Conservation (phyloP, 768 basidiomycete species). For the Trametes sanguinea region DNA sequence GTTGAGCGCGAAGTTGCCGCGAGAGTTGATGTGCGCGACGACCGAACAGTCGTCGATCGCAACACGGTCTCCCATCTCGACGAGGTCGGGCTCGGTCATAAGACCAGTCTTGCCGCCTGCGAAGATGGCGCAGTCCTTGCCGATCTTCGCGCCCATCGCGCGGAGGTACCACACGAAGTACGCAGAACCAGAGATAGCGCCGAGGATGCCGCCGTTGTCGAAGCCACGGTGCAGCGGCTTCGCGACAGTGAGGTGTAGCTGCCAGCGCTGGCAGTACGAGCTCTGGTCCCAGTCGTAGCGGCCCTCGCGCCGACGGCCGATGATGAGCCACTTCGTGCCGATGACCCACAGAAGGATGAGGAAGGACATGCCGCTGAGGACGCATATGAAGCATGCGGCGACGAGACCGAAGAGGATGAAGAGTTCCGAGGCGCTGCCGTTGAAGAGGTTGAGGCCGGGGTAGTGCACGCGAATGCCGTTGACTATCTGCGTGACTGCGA, state of each 20-base stretch:
- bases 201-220: slow-evolving; percentile 45
- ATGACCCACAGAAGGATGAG: slow-evolving; percentile 45
- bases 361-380: slow-evolving; percentile 42
- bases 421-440: slow-evolving; percentile 41
- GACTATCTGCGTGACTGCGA: slow-evolving; percentile 42
- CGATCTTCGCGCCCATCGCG: slow-evolving; percentile 47
- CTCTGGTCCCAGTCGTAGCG: slow-evolving; percentile 49
- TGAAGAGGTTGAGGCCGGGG: slow-evolving; percentile 37
- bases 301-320: slow-evolving; percentile 43
- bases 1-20: slow-evolving; percentile 48
- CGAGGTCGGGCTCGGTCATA: slow-evolving; percentile 52
- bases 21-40: slow-evolving; percentile 50
- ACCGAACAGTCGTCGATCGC: slow-evolving; percentile 48
- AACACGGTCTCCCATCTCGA: slow-evolving; percentile 49
- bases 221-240: slow-evolving; percentile 43
- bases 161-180: slow-evolving; percentile 50
- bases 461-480: slow-evolving; percentile 37
- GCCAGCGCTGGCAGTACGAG: slow-evolving; percentile 52
- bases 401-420: slow-evolving; percentile 44
- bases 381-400: slow-evolving; percentile 40
- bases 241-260: slow-evolving; percentile 45
- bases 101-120: slow-evolving; percentile 43
- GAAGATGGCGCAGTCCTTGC: slow-evolving; percentile 43
- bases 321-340: slow-evolving; percentile 44
- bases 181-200: slow-evolving; percentile 41